Conservation (phyloP, 2,329 filamentous ascomycete genomes). For the Colletotrichum acutatum region DNA sequence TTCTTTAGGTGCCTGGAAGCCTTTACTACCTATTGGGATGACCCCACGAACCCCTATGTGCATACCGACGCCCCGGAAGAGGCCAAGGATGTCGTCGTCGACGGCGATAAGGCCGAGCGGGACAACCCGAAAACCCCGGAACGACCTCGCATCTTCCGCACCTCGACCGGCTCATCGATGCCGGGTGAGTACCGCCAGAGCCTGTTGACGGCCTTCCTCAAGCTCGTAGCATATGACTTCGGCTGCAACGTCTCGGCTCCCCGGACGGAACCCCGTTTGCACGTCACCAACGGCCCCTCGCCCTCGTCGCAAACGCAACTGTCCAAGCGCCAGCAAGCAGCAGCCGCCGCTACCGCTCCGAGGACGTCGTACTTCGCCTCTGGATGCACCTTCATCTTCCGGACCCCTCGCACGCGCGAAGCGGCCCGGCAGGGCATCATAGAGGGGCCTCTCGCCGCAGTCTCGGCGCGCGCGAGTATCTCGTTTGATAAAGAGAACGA, state of each 20-base stretch:
- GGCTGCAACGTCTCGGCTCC: slow-evolving; percentile 69
- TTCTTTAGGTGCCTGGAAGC: slow-evolving; percentile 72
- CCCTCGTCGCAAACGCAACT: slow-evolving; percentile 38
- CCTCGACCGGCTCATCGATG: slow-evolving; percentile 64
- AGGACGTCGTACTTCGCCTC: slow-evolving; percentile 68
- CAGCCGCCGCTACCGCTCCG: slow-evolving; percentile 29
- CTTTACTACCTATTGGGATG: slow-evolving; percentile 71
- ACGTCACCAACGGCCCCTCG: slow-evolving; percentile 55
- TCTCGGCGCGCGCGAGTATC: slow-evolving; percentile 67
- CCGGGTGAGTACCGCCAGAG: slow-evolving; percentile 67
- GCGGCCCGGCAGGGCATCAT: slow-evolving; percentile 68
- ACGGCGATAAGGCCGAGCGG: slow-evolving; percentile 33
- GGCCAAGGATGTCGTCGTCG: slow-evolving; percentile 12
- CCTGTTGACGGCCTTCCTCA: slow-evolving; percentile 69
- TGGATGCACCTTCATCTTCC: slow-evolving; percentile 69
- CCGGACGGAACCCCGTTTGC: slow-evolving; percentile 68
- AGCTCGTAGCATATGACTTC: slow-evolving; percentile 74
- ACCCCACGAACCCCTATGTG: slow-evolving; percentile 57
- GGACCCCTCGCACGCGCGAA: slow-evolving; percentile 68
- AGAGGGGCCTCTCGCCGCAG: slow-evolving; percentile 70
- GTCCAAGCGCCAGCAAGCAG: slow-evolving; percentile 3
- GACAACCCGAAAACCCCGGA: slow-evolving; percentile 10
- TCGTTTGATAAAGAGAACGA: slow-evolving; percentile 66
- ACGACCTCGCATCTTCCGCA: slow-evolving; percentile 47
- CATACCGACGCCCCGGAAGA: slow-evolving; percentile 17